Evolutionary conservation across 164 flowering plant genomes (phyloP).

Genomic region (Aristolochia contorta): DNA sequence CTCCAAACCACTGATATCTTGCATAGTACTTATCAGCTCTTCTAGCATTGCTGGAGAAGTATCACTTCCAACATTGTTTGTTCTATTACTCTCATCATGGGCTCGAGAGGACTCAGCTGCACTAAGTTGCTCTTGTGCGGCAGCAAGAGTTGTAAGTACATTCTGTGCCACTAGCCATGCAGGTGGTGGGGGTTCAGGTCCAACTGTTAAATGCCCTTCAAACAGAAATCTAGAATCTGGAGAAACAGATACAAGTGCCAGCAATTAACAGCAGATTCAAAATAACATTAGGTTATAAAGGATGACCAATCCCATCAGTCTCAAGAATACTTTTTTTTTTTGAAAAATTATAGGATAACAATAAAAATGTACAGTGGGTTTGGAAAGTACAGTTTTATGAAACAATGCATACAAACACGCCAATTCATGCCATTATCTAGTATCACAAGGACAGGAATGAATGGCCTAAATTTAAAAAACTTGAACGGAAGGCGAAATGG

Average conservation of each 20-base stretch:
- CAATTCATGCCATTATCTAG: no score
- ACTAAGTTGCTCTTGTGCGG: slow-evolving; percentile 7
- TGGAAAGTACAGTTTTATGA: background rate
- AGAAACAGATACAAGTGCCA: background rate
- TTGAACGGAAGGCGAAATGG: no score
- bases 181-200: slow-evolving; percentile 85
- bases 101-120: slow-evolving; percentile 40
- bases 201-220: slow-evolving; percentile 95
- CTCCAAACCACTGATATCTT: slow-evolving; percentile 5
- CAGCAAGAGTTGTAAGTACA: slow-evolving; percentile 31
- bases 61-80: slow-evolving; percentile 14
- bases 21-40: slow-evolving; percentile 13
- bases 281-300: background rate
- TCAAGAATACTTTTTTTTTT: background rate
- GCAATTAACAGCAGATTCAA: background rate
- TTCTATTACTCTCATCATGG: slow-evolving; percentile 12
- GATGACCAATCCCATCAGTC: background rate
- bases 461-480: no score
- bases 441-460: no score
- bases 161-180: slow-evolving; percentile 66
- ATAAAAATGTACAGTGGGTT: background rate
- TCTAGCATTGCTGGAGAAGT: slow-evolving; percentile 9
- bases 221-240: slow-evolving; percentile 57
- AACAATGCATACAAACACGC: background rate
- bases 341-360: background rate